A percentile compares a stretch with the other conserved stretches of the same genome.
These are phyloP conservation scores for Nicotiana paniculata DNA, from an alignment of 257 asterid species.

Conservation along the genomic window DNA sequence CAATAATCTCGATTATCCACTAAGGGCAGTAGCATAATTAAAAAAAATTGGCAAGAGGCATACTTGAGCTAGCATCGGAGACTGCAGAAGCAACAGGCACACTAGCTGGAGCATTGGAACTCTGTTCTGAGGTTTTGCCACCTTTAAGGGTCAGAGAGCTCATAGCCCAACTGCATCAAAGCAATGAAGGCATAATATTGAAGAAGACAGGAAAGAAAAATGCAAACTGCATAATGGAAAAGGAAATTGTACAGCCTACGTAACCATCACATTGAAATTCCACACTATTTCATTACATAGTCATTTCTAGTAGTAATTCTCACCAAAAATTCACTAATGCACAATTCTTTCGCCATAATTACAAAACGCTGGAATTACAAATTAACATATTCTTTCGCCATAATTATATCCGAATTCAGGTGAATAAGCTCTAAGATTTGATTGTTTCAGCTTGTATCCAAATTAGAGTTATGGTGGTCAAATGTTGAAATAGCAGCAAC, in stretches of 20 bases:
- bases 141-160: constrained; percentile 92
- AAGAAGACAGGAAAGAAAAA: background rate
- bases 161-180: constrained; percentile 95
- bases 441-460: background rate
- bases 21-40: background rate
- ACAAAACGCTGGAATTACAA: background rate
- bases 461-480: background rate
- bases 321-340: background rate
- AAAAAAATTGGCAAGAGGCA: constrained; percentile 5
- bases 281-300: background rate
- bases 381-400: background rate
- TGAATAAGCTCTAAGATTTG: background rate
- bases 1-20: background rate
- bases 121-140: constrained; percentile 79
- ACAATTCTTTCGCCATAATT: background rate
- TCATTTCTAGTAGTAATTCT: background rate
- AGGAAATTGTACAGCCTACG: background rate
- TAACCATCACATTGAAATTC: background rate
- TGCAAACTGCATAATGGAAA: background rate
- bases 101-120: constrained; percentile 41
- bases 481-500: background rate
- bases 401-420: background rate
- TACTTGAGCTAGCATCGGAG: constrained; percentile 67
- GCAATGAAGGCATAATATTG: constrained; percentile 4
- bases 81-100: constrained; percentile 49